phyloP scores from a whole-genome alignment of 306 rosid species.

The Begonia fuchsioides region DNA sequence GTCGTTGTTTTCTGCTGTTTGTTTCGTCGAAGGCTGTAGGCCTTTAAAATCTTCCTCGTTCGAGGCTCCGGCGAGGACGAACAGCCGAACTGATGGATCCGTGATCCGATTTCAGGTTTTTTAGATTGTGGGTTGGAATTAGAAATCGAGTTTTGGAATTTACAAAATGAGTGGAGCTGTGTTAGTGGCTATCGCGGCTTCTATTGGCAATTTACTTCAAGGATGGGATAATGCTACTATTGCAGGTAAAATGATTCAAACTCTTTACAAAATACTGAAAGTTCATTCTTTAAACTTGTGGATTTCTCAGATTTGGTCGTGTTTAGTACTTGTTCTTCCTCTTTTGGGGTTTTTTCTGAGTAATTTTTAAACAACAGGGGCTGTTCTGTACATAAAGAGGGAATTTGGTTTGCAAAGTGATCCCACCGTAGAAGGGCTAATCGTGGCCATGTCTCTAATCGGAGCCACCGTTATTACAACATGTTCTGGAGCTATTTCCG shows the following conservation, averaged over 20 bases:
- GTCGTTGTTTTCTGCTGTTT: no score
- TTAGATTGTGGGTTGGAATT: conserved; percentile 3
- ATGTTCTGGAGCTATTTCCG: conserved; percentile 75
- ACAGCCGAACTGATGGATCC: conserved; percentile 3
- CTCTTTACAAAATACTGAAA: no score
- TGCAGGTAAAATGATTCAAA: conserved; percentile 78
- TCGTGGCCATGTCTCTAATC: conserved; percentile 85
- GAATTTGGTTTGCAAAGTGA: conserved; percentile 58
- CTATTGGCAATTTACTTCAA: conserved; percentile 70
- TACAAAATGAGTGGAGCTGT: conserved; percentile 63
- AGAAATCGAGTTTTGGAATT: conserved; percentile 7
- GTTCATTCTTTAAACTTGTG: no score
- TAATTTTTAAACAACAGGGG: conserved; percentile 31
- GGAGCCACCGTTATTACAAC: conserved; percentile 84
- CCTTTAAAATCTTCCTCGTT: no score
- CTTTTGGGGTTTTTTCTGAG: not conserved
- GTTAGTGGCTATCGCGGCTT: conserved; percentile 71
- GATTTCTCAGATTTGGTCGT: no score
- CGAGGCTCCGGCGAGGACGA: no score
- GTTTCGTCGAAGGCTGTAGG: no score
- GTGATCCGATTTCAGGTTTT: conserved; percentile 17
- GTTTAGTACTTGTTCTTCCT: not conserved
- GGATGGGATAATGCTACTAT: conserved; percentile 99
- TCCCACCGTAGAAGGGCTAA: conserved; percentile 79
- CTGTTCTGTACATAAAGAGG: conserved; percentile 77